phyloP scores from a whole-genome alignment of 495 filamentous ascomycete species.

The Podospora didyma region DNA sequence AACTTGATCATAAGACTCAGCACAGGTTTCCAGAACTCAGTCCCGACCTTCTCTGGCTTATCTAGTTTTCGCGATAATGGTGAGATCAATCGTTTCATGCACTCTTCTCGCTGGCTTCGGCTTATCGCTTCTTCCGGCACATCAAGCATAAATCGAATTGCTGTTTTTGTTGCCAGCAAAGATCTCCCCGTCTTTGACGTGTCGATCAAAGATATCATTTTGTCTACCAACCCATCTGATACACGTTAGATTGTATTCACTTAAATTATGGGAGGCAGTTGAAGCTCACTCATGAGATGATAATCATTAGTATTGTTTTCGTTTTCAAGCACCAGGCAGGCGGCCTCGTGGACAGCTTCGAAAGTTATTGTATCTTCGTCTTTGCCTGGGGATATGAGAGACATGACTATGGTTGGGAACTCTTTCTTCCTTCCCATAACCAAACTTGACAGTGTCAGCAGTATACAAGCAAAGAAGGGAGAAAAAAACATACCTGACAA shows the following conservation, averaged over 20 bases:
- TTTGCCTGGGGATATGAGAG: not conserved
- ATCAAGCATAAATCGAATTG: constrained; percentile 19
- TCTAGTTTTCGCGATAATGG: constrained; percentile 8
- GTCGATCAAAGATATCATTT: constrained; percentile 13
- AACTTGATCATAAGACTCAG: constrained; percentile 46
- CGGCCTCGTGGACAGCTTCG: not conserved
- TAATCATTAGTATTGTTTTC: constrained; percentile 19
- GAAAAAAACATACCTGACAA: constrained; percentile 12
- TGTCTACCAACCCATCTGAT: constrained; percentile 14
- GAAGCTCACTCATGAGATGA: constrained; percentile 15
- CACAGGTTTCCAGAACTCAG: constrained; percentile 27
- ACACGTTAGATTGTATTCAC: not conserved
- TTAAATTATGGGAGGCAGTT: no score
- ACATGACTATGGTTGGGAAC: constrained; percentile 12
- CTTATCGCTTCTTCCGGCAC: constrained; percentile 15
- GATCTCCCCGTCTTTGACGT: constrained; percentile 12
- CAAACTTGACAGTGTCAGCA: constrained; percentile 14
- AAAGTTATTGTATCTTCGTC: not conserved
- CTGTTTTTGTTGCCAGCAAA: constrained; percentile 7
- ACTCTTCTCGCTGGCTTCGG: constrained; percentile 19
- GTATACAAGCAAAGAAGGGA: not conserved
- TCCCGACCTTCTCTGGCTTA: constrained; percentile 7
- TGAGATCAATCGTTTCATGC: constrained; percentile 21
- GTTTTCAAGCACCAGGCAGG: constrained; percentile 13
- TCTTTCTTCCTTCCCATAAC: constrained; percentile 9